phyloP scores from a whole-genome alignment of 306 rosid genomes.

The Malus sieversii region DNA sequence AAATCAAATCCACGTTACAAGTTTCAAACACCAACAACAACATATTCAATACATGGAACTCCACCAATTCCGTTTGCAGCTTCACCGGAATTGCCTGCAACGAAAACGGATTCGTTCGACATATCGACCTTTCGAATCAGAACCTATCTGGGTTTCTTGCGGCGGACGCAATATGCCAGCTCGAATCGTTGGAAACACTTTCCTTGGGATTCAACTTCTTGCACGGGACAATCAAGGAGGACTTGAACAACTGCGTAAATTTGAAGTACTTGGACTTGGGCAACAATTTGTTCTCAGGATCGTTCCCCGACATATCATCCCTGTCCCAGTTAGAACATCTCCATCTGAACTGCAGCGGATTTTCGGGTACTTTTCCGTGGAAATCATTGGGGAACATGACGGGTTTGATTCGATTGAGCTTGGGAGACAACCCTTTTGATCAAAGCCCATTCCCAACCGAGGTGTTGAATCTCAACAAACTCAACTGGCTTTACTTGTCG shows the following conservation, averaged over 20 bases:
- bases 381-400: constrained; percentile 41
- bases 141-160: constrained; percentile 53
- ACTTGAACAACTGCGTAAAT: constrained; percentile 48
- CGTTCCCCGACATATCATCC: constrained; percentile 56
- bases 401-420: constrained; percentile 44
- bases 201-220: constrained; percentile 51
- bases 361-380: constrained; percentile 81
- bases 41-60: constrained; percentile 40
- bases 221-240: constrained; percentile 30
- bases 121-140: constrained; percentile 45
- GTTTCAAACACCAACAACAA: constrained; percentile 16
- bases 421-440: constrained; percentile 67
- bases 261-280: constrained; percentile 63
- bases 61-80: constrained; percentile 19
- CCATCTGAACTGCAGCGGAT: constrained; percentile 44
- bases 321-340: constrained; percentile 39
- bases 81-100: constrained; percentile 63
- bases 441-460: constrained; percentile 45
- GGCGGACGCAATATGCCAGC: constrained; percentile 53
- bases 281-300: constrained; percentile 47
- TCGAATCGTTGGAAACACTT: constrained; percentile 46
- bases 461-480: constrained; percentile 32
- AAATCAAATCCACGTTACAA: constrained; percentile 40
- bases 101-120: constrained; percentile 24
- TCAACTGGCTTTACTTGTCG: constrained; percentile 54